phyloP scores from a whole-genome alignment of 2,329 filamentous ascomycete species.

The Aspergillus sp. region DNA sequence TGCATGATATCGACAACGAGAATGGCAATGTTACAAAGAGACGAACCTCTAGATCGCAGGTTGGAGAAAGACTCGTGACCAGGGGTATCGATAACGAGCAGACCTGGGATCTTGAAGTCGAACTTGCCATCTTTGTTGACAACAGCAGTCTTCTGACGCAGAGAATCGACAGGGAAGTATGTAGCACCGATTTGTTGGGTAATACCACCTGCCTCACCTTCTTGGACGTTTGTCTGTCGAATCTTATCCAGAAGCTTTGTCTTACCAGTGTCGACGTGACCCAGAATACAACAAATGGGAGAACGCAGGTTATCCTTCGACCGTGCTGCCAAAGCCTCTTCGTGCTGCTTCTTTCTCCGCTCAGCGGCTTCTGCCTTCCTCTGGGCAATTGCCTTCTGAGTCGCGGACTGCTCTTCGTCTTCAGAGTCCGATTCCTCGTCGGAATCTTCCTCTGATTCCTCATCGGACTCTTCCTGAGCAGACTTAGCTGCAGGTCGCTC shows the following conservation, averaged over 20 bases:
- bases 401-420: conserved; percentile 73
- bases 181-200: conserved; percentile 99
- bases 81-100: conserved; percentile 95
- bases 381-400: conserved; percentile 68
- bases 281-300: conserved; percentile 98
- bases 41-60: conserved; percentile 91
- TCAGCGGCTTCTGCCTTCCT: conserved; percentile 87
- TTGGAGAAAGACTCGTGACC: conserved; percentile 99
- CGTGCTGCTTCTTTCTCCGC: conserved; percentile 82
- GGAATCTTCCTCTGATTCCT: conserved; percentile 50
- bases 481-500: conserved; percentile 24
- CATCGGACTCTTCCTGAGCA: conserved; percentile 28
- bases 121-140: conserved; percentile 89
- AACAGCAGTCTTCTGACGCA: conserved; percentile 87
- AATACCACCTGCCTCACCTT: conserved; percentile 98
- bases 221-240: conserved; percentile 96
- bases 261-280: conserved; percentile 99
- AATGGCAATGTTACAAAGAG: conserved; percentile 98
- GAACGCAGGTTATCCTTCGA: conserved; percentile 95
- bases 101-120: conserved; percentile 95
- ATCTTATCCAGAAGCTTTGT: conserved; percentile 99
- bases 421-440: conserved; percentile 64
- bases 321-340: conserved; percentile 84
- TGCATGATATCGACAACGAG: conserved; percentile 99
- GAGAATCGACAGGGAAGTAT: conserved; percentile 94